These are phyloP conservation scores for Citropsis articulata DNA, from an alignment of 345 rosid species.

Conservation along the genomic window DNA sequence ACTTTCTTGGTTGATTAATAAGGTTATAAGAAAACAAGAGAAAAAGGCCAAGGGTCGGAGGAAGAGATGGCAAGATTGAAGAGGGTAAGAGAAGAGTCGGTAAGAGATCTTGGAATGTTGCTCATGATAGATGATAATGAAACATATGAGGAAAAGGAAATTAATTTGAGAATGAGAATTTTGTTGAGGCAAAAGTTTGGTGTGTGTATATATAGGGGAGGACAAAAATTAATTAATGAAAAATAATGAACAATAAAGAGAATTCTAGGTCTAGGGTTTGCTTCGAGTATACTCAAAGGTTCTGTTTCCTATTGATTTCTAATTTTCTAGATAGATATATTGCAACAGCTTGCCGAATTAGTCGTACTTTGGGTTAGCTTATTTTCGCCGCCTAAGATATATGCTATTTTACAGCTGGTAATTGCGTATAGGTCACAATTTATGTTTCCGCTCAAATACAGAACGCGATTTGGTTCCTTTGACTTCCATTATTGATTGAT, in stretches of 20 bases:
- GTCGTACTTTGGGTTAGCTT: conserved; percentile 1
- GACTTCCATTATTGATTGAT: not conserved
- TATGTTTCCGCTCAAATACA: not conserved
- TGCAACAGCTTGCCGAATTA: not conserved
- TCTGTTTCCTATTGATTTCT: not conserved
- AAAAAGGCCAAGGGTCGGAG: conserved; percentile 91
- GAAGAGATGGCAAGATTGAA: conserved; percentile 74
- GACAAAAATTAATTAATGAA: not conserved
- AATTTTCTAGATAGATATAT: not conserved
- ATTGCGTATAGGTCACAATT: not conserved
- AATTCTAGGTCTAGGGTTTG: conserved; percentile 5
- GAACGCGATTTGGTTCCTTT: not conserved
- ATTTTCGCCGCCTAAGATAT: conserved; percentile 10
- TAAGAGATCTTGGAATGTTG: conserved; percentile 78
- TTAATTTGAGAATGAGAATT: conserved; percentile 6
- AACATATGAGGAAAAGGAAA: conserved; percentile 17
- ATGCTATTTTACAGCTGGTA: conserved; percentile 5
- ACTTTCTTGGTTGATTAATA: too few relatives aligned
- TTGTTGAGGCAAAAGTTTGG: not conserved
- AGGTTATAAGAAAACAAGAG: conserved; percentile 36
- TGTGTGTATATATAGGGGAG: conserved; percentile 5
- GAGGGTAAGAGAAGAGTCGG: conserved; percentile 66
- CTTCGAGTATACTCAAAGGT: conserved; percentile 18
- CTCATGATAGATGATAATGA: conserved; percentile 56
- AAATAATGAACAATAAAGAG: not conserved